Percentiles rank a stretch among this genome's conserved stretches.
Evolutionary conservation across 768 basidiomycete species (phyloP).

Genomic region (Glaciozyma antarctica): DNA sequence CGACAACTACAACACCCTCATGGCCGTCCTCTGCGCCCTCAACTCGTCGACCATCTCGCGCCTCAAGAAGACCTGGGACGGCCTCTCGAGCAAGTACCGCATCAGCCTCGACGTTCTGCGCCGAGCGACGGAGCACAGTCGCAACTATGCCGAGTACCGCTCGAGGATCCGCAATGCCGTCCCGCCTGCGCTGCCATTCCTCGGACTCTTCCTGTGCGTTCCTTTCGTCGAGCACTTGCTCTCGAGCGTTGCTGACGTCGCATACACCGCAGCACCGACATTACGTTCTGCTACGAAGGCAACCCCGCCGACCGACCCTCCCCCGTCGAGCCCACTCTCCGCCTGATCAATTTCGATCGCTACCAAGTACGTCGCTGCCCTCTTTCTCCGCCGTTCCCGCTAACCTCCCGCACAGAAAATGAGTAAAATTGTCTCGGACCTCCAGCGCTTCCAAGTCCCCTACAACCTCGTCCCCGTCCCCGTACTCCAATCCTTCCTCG

Average conservation of each 20-base stretch:
- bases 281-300: constrained; percentile 81
- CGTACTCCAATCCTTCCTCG: constrained; percentile 74
- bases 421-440: constrained; percentile 47
- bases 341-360: constrained; percentile 90
- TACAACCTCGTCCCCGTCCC: constrained; percentile 81
- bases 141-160: constrained; percentile 87
- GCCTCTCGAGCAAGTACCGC: constrained; percentile 75
- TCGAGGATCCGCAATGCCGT: constrained; percentile 73
- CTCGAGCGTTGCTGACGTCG: constrained; percentile 53
- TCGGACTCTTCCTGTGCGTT: constrained; percentile 49
- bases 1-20: constrained; percentile 83
- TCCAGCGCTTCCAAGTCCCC: constrained; percentile 81
- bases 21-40: constrained; percentile 84
- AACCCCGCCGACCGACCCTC: constrained; percentile 78
- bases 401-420: constrained; percentile 27
- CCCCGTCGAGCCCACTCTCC: constrained; percentile 62
- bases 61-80: constrained; percentile 85
- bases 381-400: constrained; percentile 57
- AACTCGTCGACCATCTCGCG: constrained; percentile 92
- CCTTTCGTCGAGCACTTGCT: constrained; percentile 49
- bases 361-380: constrained; percentile 78
- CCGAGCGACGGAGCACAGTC: constrained; percentile 77
- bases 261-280: constrained; percentile 37
- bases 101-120: constrained; percentile 66
- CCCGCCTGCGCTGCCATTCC: constrained; percentile 88